These are phyloP conservation scores for Dryadomyces quercus-mongolicae DNA, from an alignment of 2,329 filamentous ascomycete genomes.

Conservation along the genomic window DNA sequence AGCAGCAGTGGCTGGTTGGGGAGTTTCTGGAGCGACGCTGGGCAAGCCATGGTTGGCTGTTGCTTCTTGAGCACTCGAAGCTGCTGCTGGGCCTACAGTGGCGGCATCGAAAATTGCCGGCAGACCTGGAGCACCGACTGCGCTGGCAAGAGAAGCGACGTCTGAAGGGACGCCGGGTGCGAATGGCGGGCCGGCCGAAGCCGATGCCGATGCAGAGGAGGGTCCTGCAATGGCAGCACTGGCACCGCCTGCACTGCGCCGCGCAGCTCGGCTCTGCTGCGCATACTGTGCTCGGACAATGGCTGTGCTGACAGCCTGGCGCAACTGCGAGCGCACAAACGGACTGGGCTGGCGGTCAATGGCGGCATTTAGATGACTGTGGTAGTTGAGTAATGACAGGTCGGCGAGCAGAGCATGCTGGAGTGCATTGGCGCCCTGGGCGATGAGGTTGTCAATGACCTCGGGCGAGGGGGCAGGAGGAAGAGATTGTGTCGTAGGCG, in stretches of 20 bases:
- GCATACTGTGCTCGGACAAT: slow-evolving; percentile 32
- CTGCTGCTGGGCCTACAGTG: neutral
- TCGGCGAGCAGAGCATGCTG: slow-evolving; percentile 25
- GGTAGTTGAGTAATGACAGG: slow-evolving; percentile 25
- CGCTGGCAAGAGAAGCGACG: neutral
- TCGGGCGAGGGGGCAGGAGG: neutral
- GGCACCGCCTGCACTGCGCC: neutral
- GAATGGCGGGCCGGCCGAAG: neutral
- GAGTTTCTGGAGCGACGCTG: too few species aligned
- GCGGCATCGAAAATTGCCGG: neutral
- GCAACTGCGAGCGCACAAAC: slow-evolving; percentile 33
- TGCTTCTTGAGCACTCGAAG: neutral
- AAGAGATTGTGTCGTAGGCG: neutral
- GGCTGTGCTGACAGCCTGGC: slow-evolving; percentile 35
- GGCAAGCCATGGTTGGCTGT: too few species aligned
- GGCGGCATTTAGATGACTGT: slow-evolving; percentile 33
- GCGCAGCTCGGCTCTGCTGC: slow-evolving; percentile 18
- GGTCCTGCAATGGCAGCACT: neutral
- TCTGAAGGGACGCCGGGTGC: neutral
- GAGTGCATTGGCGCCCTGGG: slow-evolving; percentile 35
- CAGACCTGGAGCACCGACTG: neutral
- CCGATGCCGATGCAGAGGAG: neutral
- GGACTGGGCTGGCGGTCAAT: slow-evolving; percentile 41
- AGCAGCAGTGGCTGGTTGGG: neutral
- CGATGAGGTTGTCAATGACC: slow-evolving; percentile 37